These are phyloP conservation scores for Arthrobotrys entomopaga DNA, from an alignment of 2,329 filamentous ascomycete species.

Conservation along the genomic window DNA sequence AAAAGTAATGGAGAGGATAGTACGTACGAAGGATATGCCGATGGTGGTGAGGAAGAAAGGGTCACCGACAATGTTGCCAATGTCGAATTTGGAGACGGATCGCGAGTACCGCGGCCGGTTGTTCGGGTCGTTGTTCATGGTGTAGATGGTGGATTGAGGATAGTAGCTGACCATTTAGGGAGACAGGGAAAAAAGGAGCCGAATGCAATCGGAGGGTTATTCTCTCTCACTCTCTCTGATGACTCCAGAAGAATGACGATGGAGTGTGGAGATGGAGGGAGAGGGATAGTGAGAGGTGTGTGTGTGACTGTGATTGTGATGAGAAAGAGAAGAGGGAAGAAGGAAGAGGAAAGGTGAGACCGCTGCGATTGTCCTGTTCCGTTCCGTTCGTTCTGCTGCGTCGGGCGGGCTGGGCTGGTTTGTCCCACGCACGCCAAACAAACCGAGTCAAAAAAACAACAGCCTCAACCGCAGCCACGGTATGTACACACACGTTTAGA, in stretches of 20 bases:
- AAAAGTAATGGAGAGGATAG: neutral
- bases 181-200: neutral
- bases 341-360: no score
- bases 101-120: slow-evolving; percentile 48
- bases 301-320: neutral
- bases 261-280: slow-evolving; percentile 1
- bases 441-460: no score
- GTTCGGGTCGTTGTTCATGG: slow-evolving; percentile 44
- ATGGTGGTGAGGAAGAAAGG: slow-evolving; percentile 94
- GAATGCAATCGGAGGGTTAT: neutral
- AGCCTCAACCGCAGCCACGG: no score
- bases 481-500: no score
- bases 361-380: no score
- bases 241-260: neutral
- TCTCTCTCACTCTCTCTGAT: no score
- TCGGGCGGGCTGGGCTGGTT: no score
- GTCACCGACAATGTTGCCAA: slow-evolving; percentile 93
- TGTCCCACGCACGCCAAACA: no score
- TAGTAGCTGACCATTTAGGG: slow-evolving; percentile 52
- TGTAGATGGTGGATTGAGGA: slow-evolving; percentile 43
- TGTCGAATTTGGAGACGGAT: slow-evolving; percentile 69
- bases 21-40: slow-evolving; percentile 86
- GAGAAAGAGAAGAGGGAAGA: neutral
- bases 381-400: no score
- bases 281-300: neutral